Evolutionary conservation across 169 alveolate species (phyloP), one percentile per base, ranked within the genome.

Genomic region (Babesia gibsoni): DNA sequence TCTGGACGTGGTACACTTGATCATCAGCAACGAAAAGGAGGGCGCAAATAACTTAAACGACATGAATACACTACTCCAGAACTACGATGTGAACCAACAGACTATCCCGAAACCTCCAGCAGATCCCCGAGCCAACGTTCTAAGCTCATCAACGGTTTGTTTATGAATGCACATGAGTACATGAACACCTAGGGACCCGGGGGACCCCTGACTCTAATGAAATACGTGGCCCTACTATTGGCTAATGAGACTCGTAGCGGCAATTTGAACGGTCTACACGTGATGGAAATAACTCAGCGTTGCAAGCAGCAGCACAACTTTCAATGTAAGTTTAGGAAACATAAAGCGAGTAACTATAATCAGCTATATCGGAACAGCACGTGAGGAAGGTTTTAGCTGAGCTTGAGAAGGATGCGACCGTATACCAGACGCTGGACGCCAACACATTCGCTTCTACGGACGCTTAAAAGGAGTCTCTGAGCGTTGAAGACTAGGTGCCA

Each of bases 391-490:
- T 67, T 41, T 46, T 79, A 20, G 27, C 66, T n/a, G 88, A 79
- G 53, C 59, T 79, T 43, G 88, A 79, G 45, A 49, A 73, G 59
- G 88, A 79, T 48, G 88, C 88, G 20, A 49, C 79, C 18, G 88
- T 79, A 10, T 79, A 68, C 45, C 88, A 79, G 75, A 79, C 88
- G 10, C 45, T 79, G 29, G 88, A 79, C 33, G 66, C 88, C 27
- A 36, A 79, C 42, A 79, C 88, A 35, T 79, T 46, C 33, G 82
- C 88, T 14, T 79, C 88, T 9, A 68, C 88, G 0, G 88, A 79
- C 36, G 66, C 83, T 2, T 79, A 45, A 67, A n/a, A n/a, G n/a
- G n/a, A n/a, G n/a, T n/a, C n/a, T n/a, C n/a, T n/a, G n/a, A n/a
- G n/a, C n/a, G n/a, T n/a, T n/a, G n/a, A n/a, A n/a, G n/a, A n/a